Evolutionary conservation across 495 filamentous ascomycete genomes (phyloP), one percentile per base, ranked within the genome.

Genomic region (Penicillium cinerascens): DNA sequence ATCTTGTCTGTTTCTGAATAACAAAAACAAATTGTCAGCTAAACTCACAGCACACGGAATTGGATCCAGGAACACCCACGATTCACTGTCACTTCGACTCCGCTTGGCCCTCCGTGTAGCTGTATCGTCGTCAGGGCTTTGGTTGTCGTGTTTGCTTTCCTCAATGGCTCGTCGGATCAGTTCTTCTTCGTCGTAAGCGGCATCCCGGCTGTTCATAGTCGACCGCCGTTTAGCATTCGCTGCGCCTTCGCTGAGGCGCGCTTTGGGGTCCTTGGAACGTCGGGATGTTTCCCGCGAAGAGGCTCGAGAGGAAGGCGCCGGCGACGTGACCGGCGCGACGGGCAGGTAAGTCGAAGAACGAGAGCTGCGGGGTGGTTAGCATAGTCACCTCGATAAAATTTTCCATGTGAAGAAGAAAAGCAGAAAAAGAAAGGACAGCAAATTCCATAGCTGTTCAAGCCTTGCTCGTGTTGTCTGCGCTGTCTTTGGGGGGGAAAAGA

Each of bases 131-230:
- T 66, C 66, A 38, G 78, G 75, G 38, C 69, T 66, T 43, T 69
- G 68, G 4, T 72, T 76, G 27, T 87, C 84, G 50, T 87, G 83
- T 68, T 91, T 97, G 73, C 93, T 99, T 52, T 95, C 91, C 67
- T 97, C 93, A 60, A 99, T 89, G 16, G 91, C 95, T 58, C 87
- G 80, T 51, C 90, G 82, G 26, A 99, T 66, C 51, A 89, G 84
- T 68, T 96, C 93, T 55, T 95, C 91, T 70, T 96, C 92, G 57
- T 97, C 92, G 63, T 97, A 97, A 6, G 89, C 91, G 44, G 93
- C 92, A 64, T 92, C 90, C 46, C 92, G 83, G 66, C 95, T 97
- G 63, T 97, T 96, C 90, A 97, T 96, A 8, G 93, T 99, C 23
- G 92, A 95, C 15, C 93, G 84, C 47, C 93, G 84, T 64, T 97